Evolutionary conservation across 805 yeast genomes (phyloP).

Genomic region (Yarrowia deformans): DNA sequence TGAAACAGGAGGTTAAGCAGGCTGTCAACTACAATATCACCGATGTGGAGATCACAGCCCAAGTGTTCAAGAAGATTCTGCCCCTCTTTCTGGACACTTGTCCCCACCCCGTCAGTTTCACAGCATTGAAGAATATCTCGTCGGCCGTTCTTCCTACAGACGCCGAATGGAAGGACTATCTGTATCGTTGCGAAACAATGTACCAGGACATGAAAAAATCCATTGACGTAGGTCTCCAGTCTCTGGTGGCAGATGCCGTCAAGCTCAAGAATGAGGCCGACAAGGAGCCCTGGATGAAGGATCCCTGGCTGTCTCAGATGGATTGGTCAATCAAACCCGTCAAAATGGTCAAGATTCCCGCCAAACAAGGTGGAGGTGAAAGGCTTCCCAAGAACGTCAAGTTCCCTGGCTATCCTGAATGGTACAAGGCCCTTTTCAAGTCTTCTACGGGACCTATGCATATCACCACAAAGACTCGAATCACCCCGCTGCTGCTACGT

Average conservation of each 20-base stretch:
- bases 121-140: conserved; percentile 79
- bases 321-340: conserved; percentile 80
- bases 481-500: conserved; percentile 76
- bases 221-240: conserved; percentile 65
- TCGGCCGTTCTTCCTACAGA: conserved; percentile 81
- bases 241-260: conserved; percentile 67
- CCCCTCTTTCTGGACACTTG: conserved; percentile 72
- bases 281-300: conserved; percentile 54
- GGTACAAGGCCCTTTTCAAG: conserved; percentile 75
- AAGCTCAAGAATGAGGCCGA: conserved; percentile 55
- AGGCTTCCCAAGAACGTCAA: conserved; percentile 61
- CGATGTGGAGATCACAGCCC: conserved; percentile 80
- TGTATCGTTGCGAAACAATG: conserved; percentile 69
- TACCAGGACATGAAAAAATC: conserved; percentile 65
- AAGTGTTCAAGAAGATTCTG: conserved; percentile 69
- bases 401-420: conserved; percentile 89
- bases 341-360: conserved; percentile 61
- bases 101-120: conserved; percentile 95
- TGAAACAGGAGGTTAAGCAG: conserved; percentile 47
- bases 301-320: conserved; percentile 90
- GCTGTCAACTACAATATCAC: conserved; percentile 78
- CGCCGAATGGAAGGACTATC: conserved; percentile 72
- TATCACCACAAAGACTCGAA: conserved; percentile 73
- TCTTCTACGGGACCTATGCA: conserved; percentile 56
- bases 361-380: conserved; percentile 62